Conservation (phyloP, 1,284 basidiomycete species). For the Boletus smithii region DNA sequence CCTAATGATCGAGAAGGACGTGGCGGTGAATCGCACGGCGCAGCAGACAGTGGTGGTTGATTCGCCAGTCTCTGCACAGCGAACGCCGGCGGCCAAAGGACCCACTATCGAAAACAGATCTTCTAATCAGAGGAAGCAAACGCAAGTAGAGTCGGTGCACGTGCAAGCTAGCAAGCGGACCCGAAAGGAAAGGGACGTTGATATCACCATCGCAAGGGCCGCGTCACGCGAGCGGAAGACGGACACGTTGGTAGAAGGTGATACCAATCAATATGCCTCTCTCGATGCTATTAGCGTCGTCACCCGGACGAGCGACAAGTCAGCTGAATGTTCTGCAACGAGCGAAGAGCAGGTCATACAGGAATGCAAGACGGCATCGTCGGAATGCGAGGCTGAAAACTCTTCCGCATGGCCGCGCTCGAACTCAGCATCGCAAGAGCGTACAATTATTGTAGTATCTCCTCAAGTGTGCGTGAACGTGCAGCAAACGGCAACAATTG, state of each 20-base stretch:
- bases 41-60: neutral
- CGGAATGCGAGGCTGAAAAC: neutral
- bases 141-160: neutral
- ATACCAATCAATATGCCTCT: neutral
- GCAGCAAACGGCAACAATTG: neutral
- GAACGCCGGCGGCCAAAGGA: neutral
- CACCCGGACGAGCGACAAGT: neutral
- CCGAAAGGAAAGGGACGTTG: neutral
- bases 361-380: neutral
- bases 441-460: neutral
- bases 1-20: neutral
- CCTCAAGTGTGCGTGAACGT: slow-evolving; percentile 4
- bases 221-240: neutral
- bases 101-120: neutral
- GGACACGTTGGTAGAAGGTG: neutral
- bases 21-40: neutral
- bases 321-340: neutral
- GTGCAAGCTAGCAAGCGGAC: neutral
- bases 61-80: neutral
- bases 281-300: neutral
- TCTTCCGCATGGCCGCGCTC: neutral
- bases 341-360: neutral
- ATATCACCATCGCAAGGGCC: slow-evolving; percentile 1
- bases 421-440: neutral
- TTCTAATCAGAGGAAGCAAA: neutral